Base-by-base conservation (phyloP, 345 rosid genomes). In the Sisymbrium altissimum region DNA sequence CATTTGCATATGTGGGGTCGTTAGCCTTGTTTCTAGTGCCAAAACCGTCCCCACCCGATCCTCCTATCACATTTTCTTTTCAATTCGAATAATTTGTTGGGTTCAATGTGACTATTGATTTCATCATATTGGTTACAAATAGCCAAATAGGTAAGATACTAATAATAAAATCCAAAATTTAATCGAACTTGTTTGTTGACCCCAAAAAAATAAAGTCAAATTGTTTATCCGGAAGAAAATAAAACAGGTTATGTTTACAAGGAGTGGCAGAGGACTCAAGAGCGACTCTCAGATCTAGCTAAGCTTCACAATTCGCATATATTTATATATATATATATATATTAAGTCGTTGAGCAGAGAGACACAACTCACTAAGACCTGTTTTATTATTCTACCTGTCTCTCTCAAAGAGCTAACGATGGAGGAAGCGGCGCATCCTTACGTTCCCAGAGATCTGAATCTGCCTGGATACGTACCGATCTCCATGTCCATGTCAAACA, bases 381-480 rank as follows among this genome's bases (percentile, higher is more conserved):
- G 19, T 21, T 39, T 39, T 39, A 0, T 36, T 2, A 36, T 39
- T 3, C 14, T 36, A 36, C 40, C 12, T 36, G 9, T 35, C 40
- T 9, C 40, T 9, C 40, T 9, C 12, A 36, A 39, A 39, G 14
- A 2, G 52, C 17, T 3, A 46, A 14, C 32, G 9, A 74, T 77
- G 81, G 81, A 71, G 12, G 81, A 62, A 55, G 0, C 57, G 40
- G 11, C 79, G 63, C 97, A 93, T 81, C 97, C 98, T 0, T 93
- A 91, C 75, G 78, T 85, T 48, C 97, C 98, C 6, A 82, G 79
- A 73, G 98, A 94, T 87, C 86, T 91, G 64, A 65, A 82, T 35
- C 86, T 94, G 7, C 82, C 82, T 0, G 97, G 82, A 27, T 91
- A 82, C 59, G 90, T 85, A 5, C 90, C 98, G 2, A 73, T 71